Conservation (phyloP, 2,329 filamentous ascomycete genomes). For the Aspergillus sojae region DNA sequence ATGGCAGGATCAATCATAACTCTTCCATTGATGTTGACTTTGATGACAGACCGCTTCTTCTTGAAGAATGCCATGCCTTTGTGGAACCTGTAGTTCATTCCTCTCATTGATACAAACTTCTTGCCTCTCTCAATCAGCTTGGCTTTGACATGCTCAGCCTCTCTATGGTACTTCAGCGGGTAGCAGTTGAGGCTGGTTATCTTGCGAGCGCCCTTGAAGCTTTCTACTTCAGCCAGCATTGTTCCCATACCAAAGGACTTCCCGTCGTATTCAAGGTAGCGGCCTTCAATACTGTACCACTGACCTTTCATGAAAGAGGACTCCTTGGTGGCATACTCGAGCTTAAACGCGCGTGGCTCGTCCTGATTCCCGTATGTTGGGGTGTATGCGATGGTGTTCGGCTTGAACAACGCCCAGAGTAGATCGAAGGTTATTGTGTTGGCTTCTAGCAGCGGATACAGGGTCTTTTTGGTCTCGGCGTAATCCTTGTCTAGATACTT, state of each 20-base stretch:
- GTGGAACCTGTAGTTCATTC: conserved; percentile 80
- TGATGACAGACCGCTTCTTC: conserved; percentile 72
- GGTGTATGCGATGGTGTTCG: conserved; percentile 76
- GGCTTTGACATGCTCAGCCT: conserved; percentile 65
- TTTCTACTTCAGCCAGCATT: conserved; percentile 68
- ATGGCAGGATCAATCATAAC: conserved; percentile 86
- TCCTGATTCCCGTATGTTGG: conserved; percentile 76
- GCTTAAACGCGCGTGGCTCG: conserved; percentile 79
- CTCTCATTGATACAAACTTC: conserved; percentile 78
- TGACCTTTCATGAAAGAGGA: conserved; percentile 69
- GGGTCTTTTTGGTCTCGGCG: conserved; percentile 72
- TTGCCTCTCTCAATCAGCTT: conserved; percentile 78
- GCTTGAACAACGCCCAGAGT: conserved; percentile 87
- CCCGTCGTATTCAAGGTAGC: conserved; percentile 84
- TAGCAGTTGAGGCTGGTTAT: conserved; percentile 78
- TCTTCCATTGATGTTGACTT: conserved; percentile 82
- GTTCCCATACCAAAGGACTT: conserved; percentile 79
- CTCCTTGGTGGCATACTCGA: conserved; percentile 74
- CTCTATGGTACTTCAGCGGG: conserved; percentile 77
- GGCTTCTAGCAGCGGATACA: conserved; percentile 78
- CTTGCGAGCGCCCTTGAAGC: conserved; percentile 79
- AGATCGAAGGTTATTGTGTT: conserved; percentile 88
- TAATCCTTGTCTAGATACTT: conserved; percentile 83
- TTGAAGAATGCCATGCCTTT: conserved; percentile 85
- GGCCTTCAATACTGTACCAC: conserved; percentile 73